phyloP scores from a whole-genome alignment of 257 asterid genomes.

The Capsicum chinense region DNA sequence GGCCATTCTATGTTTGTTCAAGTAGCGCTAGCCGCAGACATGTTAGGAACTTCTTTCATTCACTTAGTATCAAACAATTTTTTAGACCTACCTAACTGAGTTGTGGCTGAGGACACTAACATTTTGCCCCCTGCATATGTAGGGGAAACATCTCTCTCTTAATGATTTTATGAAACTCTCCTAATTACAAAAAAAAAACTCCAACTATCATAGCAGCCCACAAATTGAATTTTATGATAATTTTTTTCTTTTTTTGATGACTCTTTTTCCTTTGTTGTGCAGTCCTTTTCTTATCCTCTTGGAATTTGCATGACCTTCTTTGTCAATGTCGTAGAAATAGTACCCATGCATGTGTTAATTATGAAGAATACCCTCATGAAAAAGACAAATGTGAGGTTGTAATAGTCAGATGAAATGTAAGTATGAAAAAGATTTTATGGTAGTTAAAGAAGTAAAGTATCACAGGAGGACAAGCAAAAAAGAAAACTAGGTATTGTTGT shows the following conservation, averaged over 20 bases:
- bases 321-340: background rate
- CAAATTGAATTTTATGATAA: background rate
- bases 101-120: too few species aligned
- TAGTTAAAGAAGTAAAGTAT: background rate
- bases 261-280: background rate
- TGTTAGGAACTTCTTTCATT: too few species aligned
- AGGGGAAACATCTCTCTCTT: too few species aligned
- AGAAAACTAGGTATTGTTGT: background rate
- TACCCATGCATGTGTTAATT: background rate
- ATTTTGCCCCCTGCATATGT: too few species aligned
- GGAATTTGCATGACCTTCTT: slow-evolving; percentile 8
- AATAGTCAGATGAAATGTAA: too few species aligned
- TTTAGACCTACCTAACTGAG: too few species aligned
- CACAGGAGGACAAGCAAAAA: background rate
- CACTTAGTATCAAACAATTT: too few species aligned
- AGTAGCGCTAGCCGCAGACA: too few species aligned
- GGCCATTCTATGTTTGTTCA: too few species aligned
- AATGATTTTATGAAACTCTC: too few species aligned
- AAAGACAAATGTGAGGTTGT: background rate
- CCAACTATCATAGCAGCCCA: background rate
- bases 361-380: background rate
- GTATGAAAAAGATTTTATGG: background rate
- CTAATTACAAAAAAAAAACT: too few species aligned
- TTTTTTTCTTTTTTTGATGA: background rate
- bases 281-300: background rate